phyloP scores from a whole-genome alignment of 495 filamentous ascomycete genomes.

The Neurospora sp. region DNA sequence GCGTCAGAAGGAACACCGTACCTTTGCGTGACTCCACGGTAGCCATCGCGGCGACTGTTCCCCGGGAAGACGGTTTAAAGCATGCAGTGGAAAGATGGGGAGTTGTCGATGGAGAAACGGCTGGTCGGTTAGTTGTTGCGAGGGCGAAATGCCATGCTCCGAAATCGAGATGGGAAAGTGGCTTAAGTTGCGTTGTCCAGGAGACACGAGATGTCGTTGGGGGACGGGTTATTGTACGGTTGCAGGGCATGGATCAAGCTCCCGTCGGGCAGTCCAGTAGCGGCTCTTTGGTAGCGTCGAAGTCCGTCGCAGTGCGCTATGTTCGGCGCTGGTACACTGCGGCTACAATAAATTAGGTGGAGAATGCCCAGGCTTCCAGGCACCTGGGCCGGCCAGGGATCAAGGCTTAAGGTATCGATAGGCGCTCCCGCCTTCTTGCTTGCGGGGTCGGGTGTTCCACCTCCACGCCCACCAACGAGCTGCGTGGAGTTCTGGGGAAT shows the following conservation, averaged over 20 bases:
- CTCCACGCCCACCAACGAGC: neutral
- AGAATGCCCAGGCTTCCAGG: neutral
- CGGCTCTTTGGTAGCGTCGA: neutral
- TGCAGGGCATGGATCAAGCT: neutral
- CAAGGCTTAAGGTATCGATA: neutral
- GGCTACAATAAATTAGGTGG: neutral
- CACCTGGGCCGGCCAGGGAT: neutral
- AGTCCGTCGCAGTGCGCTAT: neutral
- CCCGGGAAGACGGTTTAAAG: slow-evolving; percentile 4
- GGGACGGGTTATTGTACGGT: neutral
- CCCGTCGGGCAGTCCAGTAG: neutral
- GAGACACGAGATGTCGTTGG: neutral
- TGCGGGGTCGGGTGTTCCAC: neutral
- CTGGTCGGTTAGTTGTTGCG: neutral
- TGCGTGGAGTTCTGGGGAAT: neutral
- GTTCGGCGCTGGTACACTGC: neutral
- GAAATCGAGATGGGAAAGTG: neutral
- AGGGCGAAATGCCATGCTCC: neutral
- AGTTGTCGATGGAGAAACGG: neutral
- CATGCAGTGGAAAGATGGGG: neutral
- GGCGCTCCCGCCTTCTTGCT: neutral
- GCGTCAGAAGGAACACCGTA: slow-evolving; percentile 1
- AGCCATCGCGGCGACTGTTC: slow-evolving; percentile 6
- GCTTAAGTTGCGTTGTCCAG: neutral
- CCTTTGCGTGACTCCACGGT: slow-evolving; percentile 27